Conservation (phyloP, 2,329 filamentous ascomycete species). For the Thelonectria rubi region DNA sequence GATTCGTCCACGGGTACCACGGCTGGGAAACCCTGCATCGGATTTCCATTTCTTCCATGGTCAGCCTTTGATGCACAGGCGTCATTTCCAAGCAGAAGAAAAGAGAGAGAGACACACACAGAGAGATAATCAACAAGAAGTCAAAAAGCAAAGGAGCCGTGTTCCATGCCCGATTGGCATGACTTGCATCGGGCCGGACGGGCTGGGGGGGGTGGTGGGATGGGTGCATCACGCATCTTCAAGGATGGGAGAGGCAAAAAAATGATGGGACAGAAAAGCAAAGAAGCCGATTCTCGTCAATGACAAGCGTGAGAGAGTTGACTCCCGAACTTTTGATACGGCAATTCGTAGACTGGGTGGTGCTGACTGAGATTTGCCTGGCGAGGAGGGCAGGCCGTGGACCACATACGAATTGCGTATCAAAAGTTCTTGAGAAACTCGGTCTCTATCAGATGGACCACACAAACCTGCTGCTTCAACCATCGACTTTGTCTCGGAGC, state of each 20-base stretch:
- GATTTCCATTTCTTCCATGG: no score
- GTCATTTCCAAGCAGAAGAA: background rate
- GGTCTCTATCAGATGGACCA: no score
- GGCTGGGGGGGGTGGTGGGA: conserved; percentile 10
- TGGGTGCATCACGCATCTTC: conserved; percentile 14
- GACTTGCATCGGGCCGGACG: conserved; percentile 43
- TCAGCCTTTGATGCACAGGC: no score
- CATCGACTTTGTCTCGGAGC: background rate
- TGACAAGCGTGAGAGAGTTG: background rate
- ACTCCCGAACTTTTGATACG: no score
- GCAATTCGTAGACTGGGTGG: conserved; percentile 8
- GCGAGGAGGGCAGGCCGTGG: no score
- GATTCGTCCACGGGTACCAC: no score
- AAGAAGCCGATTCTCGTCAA: background rate
- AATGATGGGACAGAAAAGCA: background rate
- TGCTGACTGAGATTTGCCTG: conserved; percentile 14
- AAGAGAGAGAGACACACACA: background rate
- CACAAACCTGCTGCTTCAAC: no score
- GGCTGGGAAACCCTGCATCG: no score
- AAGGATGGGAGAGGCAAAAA: conserved; percentile 10
- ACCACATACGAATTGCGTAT: no score
- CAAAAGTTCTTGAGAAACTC: no score
- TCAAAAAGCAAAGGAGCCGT: conserved; percentile 7
- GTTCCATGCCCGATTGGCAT: conserved; percentile 41
- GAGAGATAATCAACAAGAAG: conserved; percentile 14